Conservation (phyloP, 2,329 filamentous ascomycete species). For the Juglanconis juglandina region DNA sequence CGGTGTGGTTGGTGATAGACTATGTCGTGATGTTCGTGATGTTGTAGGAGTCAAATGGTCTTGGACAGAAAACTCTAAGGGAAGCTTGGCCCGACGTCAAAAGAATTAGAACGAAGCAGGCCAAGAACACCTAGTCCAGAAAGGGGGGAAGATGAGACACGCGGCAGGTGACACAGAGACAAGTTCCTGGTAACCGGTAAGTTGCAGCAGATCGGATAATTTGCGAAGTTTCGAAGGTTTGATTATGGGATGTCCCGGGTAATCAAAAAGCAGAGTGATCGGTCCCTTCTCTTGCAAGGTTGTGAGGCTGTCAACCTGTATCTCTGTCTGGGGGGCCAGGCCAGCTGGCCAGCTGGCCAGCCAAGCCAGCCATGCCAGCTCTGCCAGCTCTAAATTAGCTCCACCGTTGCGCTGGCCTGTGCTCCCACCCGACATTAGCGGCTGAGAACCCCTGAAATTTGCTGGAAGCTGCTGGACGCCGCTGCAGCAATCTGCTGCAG, state of each 20-base stretch:
- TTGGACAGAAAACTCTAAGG: neutral
- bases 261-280: constrained; percentile 7
- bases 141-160: neutral
- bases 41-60: neutral
- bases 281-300: too few relatives aligned
- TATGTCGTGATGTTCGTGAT: neutral
- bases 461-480: too few relatives aligned
- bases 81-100: neutral
- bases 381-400: neutral
- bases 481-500: too few relatives aligned
- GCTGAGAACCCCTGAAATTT: neutral
- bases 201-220: constrained; percentile 13
- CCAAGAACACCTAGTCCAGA: too few relatives aligned
- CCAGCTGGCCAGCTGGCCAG: too few relatives aligned
- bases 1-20: neutral
- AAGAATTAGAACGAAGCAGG: neutral
- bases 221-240: constrained; percentile 12
- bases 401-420: neutral
- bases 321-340: neutral
- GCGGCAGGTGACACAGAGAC: constrained; percentile 8
- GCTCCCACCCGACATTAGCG: neutral
- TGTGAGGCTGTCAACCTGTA: neutral
- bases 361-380: neutral
- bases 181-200: constrained; percentile 1
- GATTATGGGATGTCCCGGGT: constrained; percentile 14